Percentiles rank a stretch among this genome's conserved stretches.
These are phyloP conservation scores for Phialemoniopsis sp. DNA, from an alignment of 2,329 filamentous ascomycete species.

Conservation along the genomic window DNA sequence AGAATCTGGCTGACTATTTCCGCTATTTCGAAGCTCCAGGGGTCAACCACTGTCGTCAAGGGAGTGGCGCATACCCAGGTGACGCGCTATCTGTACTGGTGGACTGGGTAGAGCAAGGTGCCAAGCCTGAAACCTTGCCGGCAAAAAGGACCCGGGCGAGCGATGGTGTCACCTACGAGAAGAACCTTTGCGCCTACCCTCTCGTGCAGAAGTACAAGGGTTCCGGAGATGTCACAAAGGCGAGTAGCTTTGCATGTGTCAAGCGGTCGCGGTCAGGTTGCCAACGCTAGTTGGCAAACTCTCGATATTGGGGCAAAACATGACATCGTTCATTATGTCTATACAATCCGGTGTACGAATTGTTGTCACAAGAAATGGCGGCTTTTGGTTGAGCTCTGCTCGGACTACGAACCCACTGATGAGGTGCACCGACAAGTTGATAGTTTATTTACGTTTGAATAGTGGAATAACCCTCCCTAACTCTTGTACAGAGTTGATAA, in stretches of 20 bases:
- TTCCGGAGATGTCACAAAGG: conserved; percentile 2
- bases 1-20: conserved; percentile 31
- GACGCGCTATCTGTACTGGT: conserved; percentile 5
- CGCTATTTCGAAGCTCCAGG: conserved; percentile 23
- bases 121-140: conserved; percentile 8
- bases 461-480: no score
- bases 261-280: no score
- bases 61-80: conserved; percentile 15
- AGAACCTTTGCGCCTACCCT: conserved; percentile 9
- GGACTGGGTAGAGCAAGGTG: conserved; percentile 8
- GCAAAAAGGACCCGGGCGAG: conserved; percentile 1
- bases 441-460: no score
- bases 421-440: no score
- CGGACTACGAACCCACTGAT: no score
- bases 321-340: no score
- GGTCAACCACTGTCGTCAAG: conserved; percentile 21
- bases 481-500: no score
- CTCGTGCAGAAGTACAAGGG: conserved; percentile 6
- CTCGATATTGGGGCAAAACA: no score
- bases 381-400: no score
- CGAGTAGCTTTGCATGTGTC: conserved; percentile 7
- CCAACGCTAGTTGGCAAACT: no score
- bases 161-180: background rate
- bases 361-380: no score
- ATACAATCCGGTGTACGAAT: no score